A percentile compares a stretch with the other conserved stretches of the same genome.
Evolutionary conservation across 129 eudicot species (phyloP).

Genomic region (Tanacetum coccineum): DNA sequence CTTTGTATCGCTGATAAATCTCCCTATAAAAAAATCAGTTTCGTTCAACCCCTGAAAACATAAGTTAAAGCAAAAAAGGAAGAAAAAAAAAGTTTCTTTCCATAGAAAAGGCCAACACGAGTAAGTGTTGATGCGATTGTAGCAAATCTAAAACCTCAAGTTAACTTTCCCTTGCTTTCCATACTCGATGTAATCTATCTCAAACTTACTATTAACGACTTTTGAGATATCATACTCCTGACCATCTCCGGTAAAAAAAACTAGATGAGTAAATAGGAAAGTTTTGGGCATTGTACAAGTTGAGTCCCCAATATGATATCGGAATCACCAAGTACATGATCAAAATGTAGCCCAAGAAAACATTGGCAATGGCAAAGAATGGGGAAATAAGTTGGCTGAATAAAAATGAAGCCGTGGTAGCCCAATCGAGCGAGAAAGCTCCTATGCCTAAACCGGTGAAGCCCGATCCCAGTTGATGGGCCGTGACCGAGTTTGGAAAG

Average conservation of each 20-base stretch:
- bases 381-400: conserved; percentile 87
- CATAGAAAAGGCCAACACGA: conserved; percentile 74
- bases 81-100: no score
- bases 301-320: conserved; percentile 78
- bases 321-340: conserved; percentile 74
- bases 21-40: conserved; percentile 35
- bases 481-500: no score
- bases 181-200: conserved; percentile 53
- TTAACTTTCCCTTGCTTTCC: conserved; percentile 68
- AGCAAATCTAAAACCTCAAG: conserved; percentile 87
- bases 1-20: conserved; percentile 62
- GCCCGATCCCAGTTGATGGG: no score
- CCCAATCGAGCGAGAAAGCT: no score
- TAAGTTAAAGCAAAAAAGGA: no score
- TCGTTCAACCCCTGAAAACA: not conserved
- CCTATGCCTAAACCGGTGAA: no score
- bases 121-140: conserved; percentile 80
- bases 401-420: conserved; percentile 82
- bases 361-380: conserved; percentile 76
- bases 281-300: conserved; percentile 52
- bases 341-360: conserved; percentile 55
- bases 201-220: conserved; percentile 72
- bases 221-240: conserved; percentile 65
- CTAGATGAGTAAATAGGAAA: conserved; percentile 88
- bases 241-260: conserved; percentile 75